Conservation (phyloP, 2,329 filamentous ascomycete genomes). For the Cladosporium phlei region DNA sequence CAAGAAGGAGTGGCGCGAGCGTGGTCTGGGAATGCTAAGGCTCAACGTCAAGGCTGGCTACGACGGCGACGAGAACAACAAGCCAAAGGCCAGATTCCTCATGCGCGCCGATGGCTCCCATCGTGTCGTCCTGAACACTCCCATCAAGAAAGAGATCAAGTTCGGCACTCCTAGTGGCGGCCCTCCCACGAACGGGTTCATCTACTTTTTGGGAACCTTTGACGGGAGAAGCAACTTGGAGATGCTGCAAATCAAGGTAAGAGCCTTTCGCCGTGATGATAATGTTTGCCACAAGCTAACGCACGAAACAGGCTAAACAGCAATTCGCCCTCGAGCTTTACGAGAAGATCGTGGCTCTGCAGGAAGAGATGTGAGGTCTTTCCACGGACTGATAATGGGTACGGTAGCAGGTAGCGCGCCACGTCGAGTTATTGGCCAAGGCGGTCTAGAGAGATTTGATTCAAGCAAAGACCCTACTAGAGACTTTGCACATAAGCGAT, state of each 20-base stretch:
- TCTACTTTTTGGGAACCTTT: constrained; percentile 59
- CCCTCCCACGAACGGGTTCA: constrained; percentile 65
- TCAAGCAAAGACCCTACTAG: not conserved
- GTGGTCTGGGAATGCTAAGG: constrained; percentile 77
- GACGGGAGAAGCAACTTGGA: constrained; percentile 48
- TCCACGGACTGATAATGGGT: not conserved
- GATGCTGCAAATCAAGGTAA: constrained; percentile 54
- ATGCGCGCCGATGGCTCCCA: constrained; percentile 90
- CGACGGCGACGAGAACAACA: constrained; percentile 49
- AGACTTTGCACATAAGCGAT: not conserved
- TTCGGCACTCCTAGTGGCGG: constrained; percentile 62
- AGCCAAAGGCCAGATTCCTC: constrained; percentile 63
- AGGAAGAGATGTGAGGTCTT: constrained; percentile 32
- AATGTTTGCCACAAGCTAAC: not conserved
- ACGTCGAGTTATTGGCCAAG: no score
- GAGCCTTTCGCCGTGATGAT: constrained; percentile 18
- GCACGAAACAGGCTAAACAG: constrained; percentile 35
- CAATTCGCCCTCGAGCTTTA: constrained; percentile 45
- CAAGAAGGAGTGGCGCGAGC: constrained; percentile 76
- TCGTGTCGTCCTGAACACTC: constrained; percentile 79
- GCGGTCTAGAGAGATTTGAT: no score
- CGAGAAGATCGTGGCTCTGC: constrained; percentile 38
- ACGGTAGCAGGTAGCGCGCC: no score
- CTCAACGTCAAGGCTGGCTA: constrained; percentile 66
- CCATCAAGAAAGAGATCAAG: constrained; percentile 70